Evolutionary conservation across 805 yeast genomes (phyloP), one percentile per base, ranked within the genome.

Genomic region (Saccharomycopsis schoenii): DNA sequence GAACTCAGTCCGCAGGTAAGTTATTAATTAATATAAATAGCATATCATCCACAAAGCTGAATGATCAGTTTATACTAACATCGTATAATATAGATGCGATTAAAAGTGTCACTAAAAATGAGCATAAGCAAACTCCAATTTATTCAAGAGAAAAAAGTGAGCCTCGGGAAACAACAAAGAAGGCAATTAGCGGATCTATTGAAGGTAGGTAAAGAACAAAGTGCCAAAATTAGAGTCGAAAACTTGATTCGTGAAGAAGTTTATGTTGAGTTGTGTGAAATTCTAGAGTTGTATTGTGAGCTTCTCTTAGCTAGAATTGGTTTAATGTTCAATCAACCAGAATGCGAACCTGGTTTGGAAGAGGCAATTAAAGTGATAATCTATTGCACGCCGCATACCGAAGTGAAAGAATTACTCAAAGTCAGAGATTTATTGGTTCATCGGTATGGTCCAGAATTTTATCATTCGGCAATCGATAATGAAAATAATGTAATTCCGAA

Each of bases 181-280:
- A 75, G 92, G 62, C 79, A 77, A 59, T 80, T 78, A 70, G 96
- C 96, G 1, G 91, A 87, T 56, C 74, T 89, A 11, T 74, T 90
- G 58, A 76, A 79, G 9, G 77, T 76, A 52, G 90, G 89, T 6
- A 89, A 88, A 68, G 92, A 89, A 64, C 84, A 86, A 58, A 88
- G 91, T 67, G 97, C 97, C 11, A 80, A 80, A 60, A 89, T 89
- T 61, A 73, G 96, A 57, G 93, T 89, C 2, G 97, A 90, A 70
- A 87, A 88, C 67, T 82, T 90, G 61, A 88, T 91, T 39, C 79
- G 92, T 41, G 93, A 89, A 66, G 97, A 90, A 68, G 82, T 88
- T 39, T 82, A 85, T 67, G 81, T 88, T 24, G 97, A 90, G 72
- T 74, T 90, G 25, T 74, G 90, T 59, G 97, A 91, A 70, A 81